A percentile compares a stretch with the other conserved stretches of the same genome.
phyloP scores from a whole-genome alignment of 805 yeast genomes.

The Candida xiaguanensis region DNA sequence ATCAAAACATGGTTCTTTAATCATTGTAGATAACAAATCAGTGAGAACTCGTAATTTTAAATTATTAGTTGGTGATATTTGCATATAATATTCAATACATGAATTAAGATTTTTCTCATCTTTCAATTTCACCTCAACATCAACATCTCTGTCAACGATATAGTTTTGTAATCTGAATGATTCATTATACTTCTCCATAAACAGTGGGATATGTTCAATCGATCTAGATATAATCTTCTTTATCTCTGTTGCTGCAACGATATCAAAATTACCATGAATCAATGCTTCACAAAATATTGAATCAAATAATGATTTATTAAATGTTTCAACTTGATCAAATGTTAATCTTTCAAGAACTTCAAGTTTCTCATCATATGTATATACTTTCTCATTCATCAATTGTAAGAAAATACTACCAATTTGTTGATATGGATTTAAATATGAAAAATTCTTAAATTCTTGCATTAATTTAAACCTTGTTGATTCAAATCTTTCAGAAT shows the following conservation, averaged over 20 bases:
- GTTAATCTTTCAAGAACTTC: conserved; percentile 40
- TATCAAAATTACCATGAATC: conserved; percentile 66
- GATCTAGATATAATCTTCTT: conserved; percentile 38
- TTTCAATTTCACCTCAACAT: conserved; percentile 48
- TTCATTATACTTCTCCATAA: conserved; percentile 35
- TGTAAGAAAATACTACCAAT: conserved; percentile 59
- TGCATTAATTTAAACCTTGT: conserved; percentile 62
- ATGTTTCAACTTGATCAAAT: conserved; percentile 51
- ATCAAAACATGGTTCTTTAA: conserved; percentile 85
- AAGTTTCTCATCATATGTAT: conserved; percentile 61
- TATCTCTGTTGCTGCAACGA: conserved; percentile 52
- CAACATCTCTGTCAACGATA: conserved; percentile 26
- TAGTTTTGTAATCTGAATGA: conserved; percentile 32
- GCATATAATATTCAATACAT: conserved; percentile 74
- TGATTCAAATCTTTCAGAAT: conserved; percentile 58
- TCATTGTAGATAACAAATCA: conserved; percentile 66
- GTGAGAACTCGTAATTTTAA: conserved; percentile 43
- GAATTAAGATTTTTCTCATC: conserved; percentile 78
- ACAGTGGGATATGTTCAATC: conserved; percentile 20
- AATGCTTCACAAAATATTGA: conserved; percentile 65
- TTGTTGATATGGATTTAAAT: conserved; percentile 74
- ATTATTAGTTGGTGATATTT: conserved; percentile 45
- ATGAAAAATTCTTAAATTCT: conserved; percentile 65
- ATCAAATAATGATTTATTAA: conserved; percentile 41
- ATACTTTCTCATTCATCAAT: conserved; percentile 68